A percentile compares a stretch with the other conserved stretches of the same genome.
Conservation (phyloP, 2,329 filamentous ascomycete genomes). For the Tolypocladium amazonense region DNA sequence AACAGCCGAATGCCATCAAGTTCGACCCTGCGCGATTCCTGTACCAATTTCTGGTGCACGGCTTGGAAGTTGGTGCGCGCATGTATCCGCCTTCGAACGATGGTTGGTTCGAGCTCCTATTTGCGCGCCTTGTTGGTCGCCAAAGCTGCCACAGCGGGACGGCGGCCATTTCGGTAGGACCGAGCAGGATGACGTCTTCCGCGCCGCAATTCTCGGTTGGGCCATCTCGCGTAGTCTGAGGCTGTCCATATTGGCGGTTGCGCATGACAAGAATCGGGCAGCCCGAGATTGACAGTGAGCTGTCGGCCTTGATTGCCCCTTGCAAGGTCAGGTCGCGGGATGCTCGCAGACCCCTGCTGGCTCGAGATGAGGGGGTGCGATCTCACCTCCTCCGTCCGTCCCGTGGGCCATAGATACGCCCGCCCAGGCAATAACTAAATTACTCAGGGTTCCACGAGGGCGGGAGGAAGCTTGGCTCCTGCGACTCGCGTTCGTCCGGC, state of each 20-base stretch:
- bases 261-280: neutral
- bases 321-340: neutral
- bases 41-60: too few relatives aligned
- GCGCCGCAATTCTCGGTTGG: neutral
- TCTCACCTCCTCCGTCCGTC: neutral
- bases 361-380: neutral
- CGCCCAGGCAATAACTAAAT: neutral
- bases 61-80: too few relatives aligned
- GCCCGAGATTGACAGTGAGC: neutral
- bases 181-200: neutral
- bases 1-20: too few relatives aligned
- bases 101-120: too few relatives aligned
- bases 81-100: too few relatives aligned
- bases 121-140: too few relatives aligned
- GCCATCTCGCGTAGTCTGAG: neutral
- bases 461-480: neutral
- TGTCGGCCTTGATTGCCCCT: neutral
- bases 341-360: neutral
- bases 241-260: neutral
- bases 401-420: neutral
- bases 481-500: constrained; percentile 4
- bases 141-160: too few relatives aligned
- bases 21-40: too few relatives aligned
- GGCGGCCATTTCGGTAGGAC: neutral
- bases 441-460: neutral